Conservation (phyloP, 2,329 filamentous ascomycete species). For the Aspergillus carbonarius region DNA sequence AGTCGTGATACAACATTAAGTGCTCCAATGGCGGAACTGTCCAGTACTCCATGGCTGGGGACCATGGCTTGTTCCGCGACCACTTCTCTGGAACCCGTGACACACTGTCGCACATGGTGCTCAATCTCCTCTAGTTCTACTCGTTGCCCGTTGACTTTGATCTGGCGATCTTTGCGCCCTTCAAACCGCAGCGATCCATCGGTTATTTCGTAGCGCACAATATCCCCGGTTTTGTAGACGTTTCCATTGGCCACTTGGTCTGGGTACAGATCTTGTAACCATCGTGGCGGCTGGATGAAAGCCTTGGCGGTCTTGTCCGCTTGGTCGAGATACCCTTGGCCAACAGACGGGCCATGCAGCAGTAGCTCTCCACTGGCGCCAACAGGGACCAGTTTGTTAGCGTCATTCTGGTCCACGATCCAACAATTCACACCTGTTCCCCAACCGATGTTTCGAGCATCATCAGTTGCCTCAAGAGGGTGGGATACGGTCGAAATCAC, state of each 20-base stretch:
- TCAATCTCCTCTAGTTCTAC: conserved; percentile 28
- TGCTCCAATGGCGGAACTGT: neutral
- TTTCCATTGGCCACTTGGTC: conserved; percentile 2
- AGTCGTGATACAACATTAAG: neutral
- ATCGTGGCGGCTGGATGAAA: conserved; percentile 28
- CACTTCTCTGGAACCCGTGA: neutral
- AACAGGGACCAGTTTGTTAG: conserved; percentile 11
- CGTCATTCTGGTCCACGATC: conserved; percentile 27
- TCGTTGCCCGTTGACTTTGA: conserved; percentile 38
- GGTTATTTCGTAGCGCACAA: conserved; percentile 29
- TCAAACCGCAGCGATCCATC: conserved; percentile 32
- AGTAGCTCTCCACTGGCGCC: conserved; percentile 41
- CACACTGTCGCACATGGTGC: neutral
- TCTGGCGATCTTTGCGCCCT: conserved; percentile 54
- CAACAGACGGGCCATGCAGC: conserved; percentile 43
- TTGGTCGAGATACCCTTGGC: conserved; percentile 39
- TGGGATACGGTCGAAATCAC: neutral
- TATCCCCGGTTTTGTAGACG: conserved; percentile 38
- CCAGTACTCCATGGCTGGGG: neutral
- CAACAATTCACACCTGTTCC: conserved; percentile 17
- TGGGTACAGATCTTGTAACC: conserved; percentile 4
- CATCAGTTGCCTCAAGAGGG: neutral
- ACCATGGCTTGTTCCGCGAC: neutral
- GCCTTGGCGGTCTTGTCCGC: conserved; percentile 21
- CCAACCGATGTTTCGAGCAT: conserved; percentile 9